Conservation (phyloP, 768 basidiomycete genomes). For the Galerina sulciceps region DNA sequence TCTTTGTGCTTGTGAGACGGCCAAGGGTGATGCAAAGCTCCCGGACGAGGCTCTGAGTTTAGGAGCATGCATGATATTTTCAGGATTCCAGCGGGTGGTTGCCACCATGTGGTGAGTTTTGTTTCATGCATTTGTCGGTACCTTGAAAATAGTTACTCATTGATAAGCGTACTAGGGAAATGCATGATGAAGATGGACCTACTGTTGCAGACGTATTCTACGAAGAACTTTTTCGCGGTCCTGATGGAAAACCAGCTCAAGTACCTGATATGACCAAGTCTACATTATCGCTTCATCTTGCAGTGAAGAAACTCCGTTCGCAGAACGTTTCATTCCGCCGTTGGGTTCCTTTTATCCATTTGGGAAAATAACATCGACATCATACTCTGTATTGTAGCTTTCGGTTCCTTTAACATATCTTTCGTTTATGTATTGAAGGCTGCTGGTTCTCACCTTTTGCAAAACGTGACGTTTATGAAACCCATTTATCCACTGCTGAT, state of each 20-base stretch:
- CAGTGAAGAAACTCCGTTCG: background rate
- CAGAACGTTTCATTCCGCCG: background rate
- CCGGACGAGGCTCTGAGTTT: constrained; percentile 4
- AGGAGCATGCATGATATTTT: background rate
- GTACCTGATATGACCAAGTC: background rate
- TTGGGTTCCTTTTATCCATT: constrained; percentile 28
- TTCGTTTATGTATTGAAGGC: too few species aligned
- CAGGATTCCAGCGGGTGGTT: constrained; percentile 1
- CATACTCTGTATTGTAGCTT: too few species aligned
- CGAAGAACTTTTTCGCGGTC: constrained; percentile 9
- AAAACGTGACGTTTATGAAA: too few species aligned
- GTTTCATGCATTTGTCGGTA: too few species aligned
- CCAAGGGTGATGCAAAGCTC: background rate
- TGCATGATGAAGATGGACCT: constrained; percentile 14
- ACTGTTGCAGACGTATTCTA: constrained; percentile 13
- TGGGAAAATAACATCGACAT: constrained; percentile 4
- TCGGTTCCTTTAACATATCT: too few species aligned
- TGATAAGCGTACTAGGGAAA: constrained; percentile 2
- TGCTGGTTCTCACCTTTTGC: too few species aligned
- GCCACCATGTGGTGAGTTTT: constrained; percentile 4
- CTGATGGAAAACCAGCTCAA: constrained; percentile 2
- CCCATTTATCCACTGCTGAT: too few species aligned
- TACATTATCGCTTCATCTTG: background rate
- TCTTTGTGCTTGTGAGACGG: constrained; percentile 8
- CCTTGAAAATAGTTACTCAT: background rate